Conservation (phyloP, 768 basidiomycete species). For the Termitomyces sp. region DNA sequence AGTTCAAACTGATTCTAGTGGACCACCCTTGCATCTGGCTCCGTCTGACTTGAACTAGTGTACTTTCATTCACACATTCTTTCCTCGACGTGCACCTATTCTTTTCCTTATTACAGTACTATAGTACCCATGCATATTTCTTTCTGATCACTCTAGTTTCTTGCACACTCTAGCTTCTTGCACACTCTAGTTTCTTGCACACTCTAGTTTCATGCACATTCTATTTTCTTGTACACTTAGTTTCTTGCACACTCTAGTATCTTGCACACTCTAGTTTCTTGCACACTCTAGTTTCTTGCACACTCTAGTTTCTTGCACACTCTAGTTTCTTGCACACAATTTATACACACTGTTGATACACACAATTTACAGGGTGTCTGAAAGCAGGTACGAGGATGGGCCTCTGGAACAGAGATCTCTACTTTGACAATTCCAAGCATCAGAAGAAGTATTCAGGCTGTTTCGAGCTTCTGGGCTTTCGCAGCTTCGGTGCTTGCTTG, state of each 20-base stretch:
- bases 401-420: not conserved
- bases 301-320: too few relatives aligned
- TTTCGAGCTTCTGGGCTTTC: conserved; percentile 10
- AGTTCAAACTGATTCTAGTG: not conserved
- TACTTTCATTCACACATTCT: too few relatives aligned
- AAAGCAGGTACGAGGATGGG: not conserved
- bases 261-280: too few relatives aligned
- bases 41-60: not conserved
- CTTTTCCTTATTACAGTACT: too few relatives aligned
- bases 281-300: too few relatives aligned
- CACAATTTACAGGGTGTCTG: not conserved
- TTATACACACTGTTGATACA: not conserved
- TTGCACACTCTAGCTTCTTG: too few relatives aligned
- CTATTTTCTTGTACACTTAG: too few relatives aligned
- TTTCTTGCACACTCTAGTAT: too few relatives aligned
- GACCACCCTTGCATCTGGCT: not conserved
- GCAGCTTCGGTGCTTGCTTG: conserved; percentile 27
- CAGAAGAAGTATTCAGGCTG: not conserved
- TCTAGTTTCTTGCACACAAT: not conserved
- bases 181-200: not conserved
- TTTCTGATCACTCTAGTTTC: too few relatives aligned
- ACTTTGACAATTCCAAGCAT: not conserved
- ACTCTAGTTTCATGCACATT: too few relatives aligned
- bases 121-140: too few relatives aligned
- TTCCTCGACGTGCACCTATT: too few relatives aligned